Evolutionary conservation across 257 asterid species (phyloP).

Genomic region (Cynanchum wilfordii): DNA sequence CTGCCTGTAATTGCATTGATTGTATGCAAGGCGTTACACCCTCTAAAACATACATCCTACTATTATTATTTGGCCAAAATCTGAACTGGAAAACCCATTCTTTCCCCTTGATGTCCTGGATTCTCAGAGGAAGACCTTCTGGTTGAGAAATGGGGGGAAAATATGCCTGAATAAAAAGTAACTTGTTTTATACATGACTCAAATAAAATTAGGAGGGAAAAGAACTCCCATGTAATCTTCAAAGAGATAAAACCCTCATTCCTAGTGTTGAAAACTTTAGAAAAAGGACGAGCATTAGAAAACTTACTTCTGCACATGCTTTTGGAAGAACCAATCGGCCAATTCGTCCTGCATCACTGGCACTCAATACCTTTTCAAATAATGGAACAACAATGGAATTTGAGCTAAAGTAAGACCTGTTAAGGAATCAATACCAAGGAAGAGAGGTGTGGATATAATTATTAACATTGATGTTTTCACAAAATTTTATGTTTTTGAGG

Average conservation of each 20-base stretch:
- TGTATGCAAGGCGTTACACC: slow-evolving; percentile 98
- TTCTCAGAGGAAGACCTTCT: slow-evolving; percentile 97
- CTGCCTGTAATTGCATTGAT: slow-evolving; percentile 97
- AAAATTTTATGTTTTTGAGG: not conserved
- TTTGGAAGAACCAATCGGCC: slow-evolving; percentile 99
- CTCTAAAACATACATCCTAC: slow-evolving; percentile 94
- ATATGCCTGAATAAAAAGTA: slow-evolving; percentile 59
- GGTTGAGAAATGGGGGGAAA: slow-evolving; percentile 95
- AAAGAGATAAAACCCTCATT: slow-evolving; percentile 2
- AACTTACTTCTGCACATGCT: slow-evolving; percentile 97
- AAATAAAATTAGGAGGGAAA: not conserved
- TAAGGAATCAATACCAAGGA: slow-evolving; percentile 40
- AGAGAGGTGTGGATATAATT: not conserved
- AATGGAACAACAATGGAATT: slow-evolving; percentile 81
- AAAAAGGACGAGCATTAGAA: slow-evolving; percentile 3
- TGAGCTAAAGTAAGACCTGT: slow-evolving; percentile 51
- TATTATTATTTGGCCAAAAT: slow-evolving; percentile 96
- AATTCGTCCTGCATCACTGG: slow-evolving; percentile 98
- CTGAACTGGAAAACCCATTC: slow-evolving; percentile 98
- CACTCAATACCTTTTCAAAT: slow-evolving; percentile 96
- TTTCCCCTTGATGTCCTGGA: slow-evolving; percentile 94
- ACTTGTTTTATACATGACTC: slow-evolving; percentile 14
- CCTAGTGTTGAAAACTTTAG: not conserved
- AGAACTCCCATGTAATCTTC: not conserved
- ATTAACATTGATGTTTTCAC: not conserved